A percentile compares a stretch with the other conserved stretches of the same genome.
These are phyloP conservation scores for Starmera dryadoides DNA, from an alignment of 805 yeast species.

Conservation along the genomic window DNA sequence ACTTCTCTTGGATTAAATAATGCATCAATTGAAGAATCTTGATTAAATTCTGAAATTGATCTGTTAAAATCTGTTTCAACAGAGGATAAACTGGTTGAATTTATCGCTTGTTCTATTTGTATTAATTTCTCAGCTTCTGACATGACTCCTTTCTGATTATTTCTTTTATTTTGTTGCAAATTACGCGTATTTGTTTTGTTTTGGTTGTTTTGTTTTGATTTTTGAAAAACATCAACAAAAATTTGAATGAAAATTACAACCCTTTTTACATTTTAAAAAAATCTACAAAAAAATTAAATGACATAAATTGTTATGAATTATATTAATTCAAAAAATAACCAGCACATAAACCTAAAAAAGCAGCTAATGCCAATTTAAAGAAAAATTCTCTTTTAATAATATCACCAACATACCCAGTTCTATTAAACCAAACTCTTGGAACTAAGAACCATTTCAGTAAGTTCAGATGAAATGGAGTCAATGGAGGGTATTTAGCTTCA, in stretches of 20 bases:
- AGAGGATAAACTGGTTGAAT: too few relatives aligned
- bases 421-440: conserved; percentile 26
- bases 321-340: conserved; percentile 6
- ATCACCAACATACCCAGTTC: conserved; percentile 26
- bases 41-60: neutral
- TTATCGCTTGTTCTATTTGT: too few relatives aligned
- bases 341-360: conserved; percentile 4
- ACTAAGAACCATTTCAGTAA: conserved; percentile 22
- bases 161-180: too few relatives aligned
- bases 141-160: too few relatives aligned
- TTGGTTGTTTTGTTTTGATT: too few relatives aligned
- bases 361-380: conserved; percentile 6
- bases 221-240: too few relatives aligned
- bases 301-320: too few relatives aligned
- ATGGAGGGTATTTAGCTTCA: conserved; percentile 65
- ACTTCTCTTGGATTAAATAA: conserved; percentile 23
- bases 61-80: too few relatives aligned
- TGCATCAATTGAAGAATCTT: neutral
- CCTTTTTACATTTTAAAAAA: too few relatives aligned
- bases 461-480: conserved; percentile 24
- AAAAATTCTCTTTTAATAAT: conserved; percentile 9
- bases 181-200: too few relatives aligned
- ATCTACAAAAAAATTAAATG: too few relatives aligned
- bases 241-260: too few relatives aligned
- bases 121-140: neutral